Conservation (phyloP, 441 rosid species). For the Erodium texanum region DNA sequence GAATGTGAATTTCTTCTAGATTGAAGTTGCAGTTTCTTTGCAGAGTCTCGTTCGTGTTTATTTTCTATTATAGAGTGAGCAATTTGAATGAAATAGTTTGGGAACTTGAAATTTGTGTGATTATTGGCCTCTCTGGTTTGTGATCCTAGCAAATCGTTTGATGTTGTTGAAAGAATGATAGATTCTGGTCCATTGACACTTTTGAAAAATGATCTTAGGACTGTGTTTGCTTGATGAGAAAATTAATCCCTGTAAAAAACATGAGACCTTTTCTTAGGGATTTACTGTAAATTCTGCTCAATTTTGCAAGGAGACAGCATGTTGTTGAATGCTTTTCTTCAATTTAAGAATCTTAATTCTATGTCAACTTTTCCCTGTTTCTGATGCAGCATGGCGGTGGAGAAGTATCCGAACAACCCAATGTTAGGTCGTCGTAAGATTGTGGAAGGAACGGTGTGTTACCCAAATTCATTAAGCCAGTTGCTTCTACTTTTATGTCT, state of each 20-base stretch:
- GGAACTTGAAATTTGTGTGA: background rate
- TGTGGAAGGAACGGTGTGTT: conserved; percentile 57
- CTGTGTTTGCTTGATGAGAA: conserved; percentile 1
- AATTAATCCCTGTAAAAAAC: background rate
- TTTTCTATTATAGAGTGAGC: background rate
- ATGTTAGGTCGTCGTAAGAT: conserved; percentile 83
- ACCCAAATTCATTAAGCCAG: background rate
- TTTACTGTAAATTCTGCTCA: background rate
- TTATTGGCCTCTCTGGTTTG: background rate
- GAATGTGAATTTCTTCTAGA: background rate
- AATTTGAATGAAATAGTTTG: background rate
- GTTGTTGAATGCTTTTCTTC: background rate
- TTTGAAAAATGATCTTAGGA: background rate
- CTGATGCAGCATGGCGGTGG: conserved; percentile 55
- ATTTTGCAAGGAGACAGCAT: background rate
- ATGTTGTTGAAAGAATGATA: background rate
- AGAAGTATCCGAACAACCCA: conserved; percentile 56
- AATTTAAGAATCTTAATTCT: background rate
- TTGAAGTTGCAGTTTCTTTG: background rate
- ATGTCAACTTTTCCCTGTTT: conserved; percentile 7
- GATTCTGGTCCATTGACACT: background rate
- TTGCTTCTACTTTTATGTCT: background rate
- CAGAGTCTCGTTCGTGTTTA: background rate
- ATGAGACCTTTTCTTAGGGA: background rate
- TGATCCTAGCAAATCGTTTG: background rate